Conservation (phyloP, 805 yeast species). For the Zygosaccharomyces kombuchaensis region DNA sequence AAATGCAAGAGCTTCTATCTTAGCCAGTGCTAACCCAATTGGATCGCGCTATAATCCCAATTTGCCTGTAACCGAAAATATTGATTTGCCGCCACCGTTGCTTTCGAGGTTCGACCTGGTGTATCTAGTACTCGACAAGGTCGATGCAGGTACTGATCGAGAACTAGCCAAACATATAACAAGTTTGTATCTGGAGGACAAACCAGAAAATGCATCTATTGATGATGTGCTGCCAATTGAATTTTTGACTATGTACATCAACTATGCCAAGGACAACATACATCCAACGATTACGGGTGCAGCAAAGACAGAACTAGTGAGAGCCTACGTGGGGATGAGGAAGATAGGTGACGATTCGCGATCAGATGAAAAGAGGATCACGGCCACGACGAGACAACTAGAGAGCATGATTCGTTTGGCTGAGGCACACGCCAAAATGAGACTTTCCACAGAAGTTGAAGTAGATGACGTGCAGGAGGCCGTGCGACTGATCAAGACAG, state of each 20-base stretch:
- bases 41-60: conserved; percentile 94
- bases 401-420: conserved; percentile 92
- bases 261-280: conserved; percentile 83
- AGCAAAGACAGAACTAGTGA: conserved; percentile 82
- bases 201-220: conserved; percentile 64
- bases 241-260: conserved; percentile 80
- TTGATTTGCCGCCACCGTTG: conserved; percentile 94
- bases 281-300: conserved; percentile 76
- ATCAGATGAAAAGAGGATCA: conserved; percentile 80
- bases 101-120: conserved; percentile 93
- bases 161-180: conserved; percentile 88
- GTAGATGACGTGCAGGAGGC: conserved; percentile 87
- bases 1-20: conserved; percentile 91
- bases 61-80: conserved; percentile 89
- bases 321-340: conserved; percentile 89
- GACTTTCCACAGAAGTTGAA: conserved; percentile 67
- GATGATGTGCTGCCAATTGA: conserved; percentile 79
- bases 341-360: conserved; percentile 89
- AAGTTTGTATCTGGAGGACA: conserved; percentile 84
- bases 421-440: conserved; percentile 98
- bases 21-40: conserved; percentile 96
- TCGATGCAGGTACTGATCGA: conserved; percentile 80
- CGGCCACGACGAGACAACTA: conserved; percentile 96
- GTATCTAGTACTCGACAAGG: conserved; percentile 85
- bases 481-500: conserved; percentile 85